Evolutionary conservation across 1,284 basidiomycete genomes (phyloP), one percentile per base, ranked within the genome.

Genomic region (Pyrrhoderma noxium): DNA sequence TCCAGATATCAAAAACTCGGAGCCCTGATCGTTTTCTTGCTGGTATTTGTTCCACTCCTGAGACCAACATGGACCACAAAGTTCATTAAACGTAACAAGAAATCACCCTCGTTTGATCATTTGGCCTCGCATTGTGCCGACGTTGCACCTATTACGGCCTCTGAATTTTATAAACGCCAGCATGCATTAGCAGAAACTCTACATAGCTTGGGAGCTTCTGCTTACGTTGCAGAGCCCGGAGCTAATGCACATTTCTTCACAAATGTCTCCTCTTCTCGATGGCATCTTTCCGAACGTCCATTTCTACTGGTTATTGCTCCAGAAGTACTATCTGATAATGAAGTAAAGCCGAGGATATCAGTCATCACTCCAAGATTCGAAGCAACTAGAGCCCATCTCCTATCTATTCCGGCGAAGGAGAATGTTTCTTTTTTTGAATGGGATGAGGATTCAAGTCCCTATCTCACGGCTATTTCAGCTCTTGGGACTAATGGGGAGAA

Each of bases 311-410:
- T 87, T 45, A 61, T 93, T 45, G 72, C 74, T 7, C 75, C 85
- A 2, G 55, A 61, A 9, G 34, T 49, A 13, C 47, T 11, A 21
- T 37, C 37, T 14, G 58, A 64, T 16, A 65, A 59, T 31, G 59
- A 63, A 2, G 59, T 76, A 9, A 57, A 59, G 36, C 67, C 54
- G 14, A 51, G 72, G 23, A 61, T 91, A 35, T 73, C 74, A 0
- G 63, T 93, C 37, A 67, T 93, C 45, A 86, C 88, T 0, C 89
- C 90, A 0, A 70, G 73, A 45, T 93, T 93, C 56, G 90, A 93
- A 65, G 73, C 75, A 9, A 75, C 79, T 0, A 77, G 90, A 38
- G 88, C 89, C 0, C 78, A 72, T 58, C 60, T 73, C 31, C 70
- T 89, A 8, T 62, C 69, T 1, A 64, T 92, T 18, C 79, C 81